Evolutionary conservation across 2,329 filamentous ascomycete genomes (phyloP).

Genomic region (Botrytis fabae): DNA sequence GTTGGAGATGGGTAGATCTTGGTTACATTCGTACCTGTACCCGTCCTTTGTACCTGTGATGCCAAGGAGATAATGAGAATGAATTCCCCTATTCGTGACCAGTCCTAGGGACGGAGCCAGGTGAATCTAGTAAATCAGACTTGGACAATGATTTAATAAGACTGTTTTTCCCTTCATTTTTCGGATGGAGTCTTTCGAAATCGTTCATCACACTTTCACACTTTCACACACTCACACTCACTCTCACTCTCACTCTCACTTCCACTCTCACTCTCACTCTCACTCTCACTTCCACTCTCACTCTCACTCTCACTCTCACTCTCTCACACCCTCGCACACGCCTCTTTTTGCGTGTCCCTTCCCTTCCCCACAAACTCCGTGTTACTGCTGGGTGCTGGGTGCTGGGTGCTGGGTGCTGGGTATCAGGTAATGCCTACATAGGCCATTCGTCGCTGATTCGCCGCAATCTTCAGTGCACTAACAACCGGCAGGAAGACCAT

Average conservation of each 20-base stretch:
- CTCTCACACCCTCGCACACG: not conserved
- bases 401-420: not conserved
- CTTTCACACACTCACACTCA: too few relatives aligned
- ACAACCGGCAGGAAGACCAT: not conserved
- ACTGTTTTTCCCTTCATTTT: not conserved
- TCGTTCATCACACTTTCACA: not conserved
- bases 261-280: too few relatives aligned
- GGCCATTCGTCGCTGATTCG: not conserved
- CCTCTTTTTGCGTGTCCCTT: not conserved
- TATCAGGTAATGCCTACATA: not conserved
- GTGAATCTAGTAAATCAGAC: not conserved
- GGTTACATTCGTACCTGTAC: constrained; percentile 3
- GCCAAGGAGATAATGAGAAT: not conserved
- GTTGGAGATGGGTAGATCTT: constrained; percentile 5
- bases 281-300: too few relatives aligned
- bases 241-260: too few relatives aligned
- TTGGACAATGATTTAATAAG: not conserved
- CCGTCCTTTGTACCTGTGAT: not conserved
- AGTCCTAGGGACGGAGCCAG: not conserved
- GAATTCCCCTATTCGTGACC: not conserved
- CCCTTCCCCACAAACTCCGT: not conserved
- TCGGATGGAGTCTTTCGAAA: not conserved
- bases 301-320: too few relatives aligned
- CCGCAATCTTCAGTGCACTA: not conserved
- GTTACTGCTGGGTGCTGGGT: not conserved